Conservation (phyloP, 352 stramenopile genomes). For the Globisporangium ultimum region DNA sequence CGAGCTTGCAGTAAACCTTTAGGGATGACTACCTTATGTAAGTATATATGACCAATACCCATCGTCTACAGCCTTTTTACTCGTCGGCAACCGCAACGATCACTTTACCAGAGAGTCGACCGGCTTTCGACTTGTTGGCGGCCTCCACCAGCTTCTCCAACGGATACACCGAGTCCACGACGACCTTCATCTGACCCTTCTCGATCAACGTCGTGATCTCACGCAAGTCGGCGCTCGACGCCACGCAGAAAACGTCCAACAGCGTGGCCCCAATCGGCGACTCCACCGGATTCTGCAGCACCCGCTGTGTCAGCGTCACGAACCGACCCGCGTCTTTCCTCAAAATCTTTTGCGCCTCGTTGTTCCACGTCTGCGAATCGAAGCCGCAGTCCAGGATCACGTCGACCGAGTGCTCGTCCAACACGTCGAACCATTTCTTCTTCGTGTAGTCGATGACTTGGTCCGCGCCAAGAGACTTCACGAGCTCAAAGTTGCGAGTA, state of each 20-base stretch:
- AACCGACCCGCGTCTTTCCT: constrained; percentile 25
- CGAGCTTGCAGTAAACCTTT: too few species aligned
- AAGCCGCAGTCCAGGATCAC: constrained; percentile 29
- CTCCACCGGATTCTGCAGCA: constrained; percentile 24
- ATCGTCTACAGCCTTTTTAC: too few species aligned
- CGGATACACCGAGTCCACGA: constrained; percentile 4
- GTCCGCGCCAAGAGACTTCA: constrained; percentile 40
- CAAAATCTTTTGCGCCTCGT: constrained; percentile 25
- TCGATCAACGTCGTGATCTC: constrained; percentile 4
- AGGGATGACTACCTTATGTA: too few species aligned
- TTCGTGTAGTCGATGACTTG: constrained; percentile 67
- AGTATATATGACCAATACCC: too few species aligned
- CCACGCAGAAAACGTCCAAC: constrained; percentile 2
- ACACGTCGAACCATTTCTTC: constrained; percentile 26
- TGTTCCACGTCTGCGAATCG: constrained; percentile 27
- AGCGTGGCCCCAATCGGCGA: constrained; percentile 39
- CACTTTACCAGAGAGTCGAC: constrained; percentile 6
- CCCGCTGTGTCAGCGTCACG: constrained; percentile 20
- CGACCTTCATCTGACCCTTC: constrained; percentile 1
- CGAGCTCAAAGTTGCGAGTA: constrained; percentile 14
- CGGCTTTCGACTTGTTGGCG: constrained; percentile 8
- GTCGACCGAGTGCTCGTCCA: constrained; percentile 24
- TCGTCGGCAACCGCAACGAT: constrained; percentile 7
- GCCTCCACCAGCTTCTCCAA: constrained; percentile 6
- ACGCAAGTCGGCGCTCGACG: not conserved